These are phyloP conservation scores for Gracilaria gracilis DNA, from an alignment of 23 red algal species.

Conservation along the genomic window DNA sequence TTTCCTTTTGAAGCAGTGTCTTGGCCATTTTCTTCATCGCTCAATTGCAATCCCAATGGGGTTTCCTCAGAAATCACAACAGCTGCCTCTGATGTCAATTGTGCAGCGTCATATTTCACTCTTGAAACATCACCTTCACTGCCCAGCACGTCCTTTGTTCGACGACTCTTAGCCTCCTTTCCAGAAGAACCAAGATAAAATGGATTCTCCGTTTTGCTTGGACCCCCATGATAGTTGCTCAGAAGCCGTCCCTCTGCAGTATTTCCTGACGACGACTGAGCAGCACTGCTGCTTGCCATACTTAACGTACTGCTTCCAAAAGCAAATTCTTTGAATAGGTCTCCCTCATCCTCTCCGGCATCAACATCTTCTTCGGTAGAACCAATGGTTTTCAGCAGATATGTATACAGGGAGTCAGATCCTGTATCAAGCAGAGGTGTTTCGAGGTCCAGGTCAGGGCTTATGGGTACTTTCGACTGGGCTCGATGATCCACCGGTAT, in stretches of 20 bases:
- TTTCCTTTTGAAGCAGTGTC: background rate
- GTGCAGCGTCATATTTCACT: conserved; percentile 29
- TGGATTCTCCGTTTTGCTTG: conserved; percentile 34
- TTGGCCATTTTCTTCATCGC: conserved; percentile 48
- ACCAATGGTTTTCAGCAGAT: conserved; percentile 62
- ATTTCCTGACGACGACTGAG: background rate
- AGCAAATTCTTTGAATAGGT: conserved; percentile 67
- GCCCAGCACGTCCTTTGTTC: background rate
- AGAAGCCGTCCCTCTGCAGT: conserved; percentile 15
- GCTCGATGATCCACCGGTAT: conserved; percentile 73
- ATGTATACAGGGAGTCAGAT: conserved; percentile 36
- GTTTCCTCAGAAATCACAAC: conserved; percentile 57
- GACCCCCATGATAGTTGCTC: background rate
- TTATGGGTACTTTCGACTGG: conserved; percentile 57
- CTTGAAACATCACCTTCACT: background rate
- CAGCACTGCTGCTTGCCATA: background rate
- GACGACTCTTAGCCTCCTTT: background rate
- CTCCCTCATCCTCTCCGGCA: conserved; percentile 49
- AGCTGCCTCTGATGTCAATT: conserved; percentile 64
- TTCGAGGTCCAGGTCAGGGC: conserved; percentile 59
- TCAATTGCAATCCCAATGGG: conserved; percentile 46
- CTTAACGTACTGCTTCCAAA: conserved; percentile 49
- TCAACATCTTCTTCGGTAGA: conserved; percentile 37
- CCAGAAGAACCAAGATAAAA: conserved; percentile 48
- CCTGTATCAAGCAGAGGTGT: conserved; percentile 65